Evolutionary conservation across 495 filamentous ascomycete genomes (phyloP).

Genomic region (Umbilicaria muhlenbergii): DNA sequence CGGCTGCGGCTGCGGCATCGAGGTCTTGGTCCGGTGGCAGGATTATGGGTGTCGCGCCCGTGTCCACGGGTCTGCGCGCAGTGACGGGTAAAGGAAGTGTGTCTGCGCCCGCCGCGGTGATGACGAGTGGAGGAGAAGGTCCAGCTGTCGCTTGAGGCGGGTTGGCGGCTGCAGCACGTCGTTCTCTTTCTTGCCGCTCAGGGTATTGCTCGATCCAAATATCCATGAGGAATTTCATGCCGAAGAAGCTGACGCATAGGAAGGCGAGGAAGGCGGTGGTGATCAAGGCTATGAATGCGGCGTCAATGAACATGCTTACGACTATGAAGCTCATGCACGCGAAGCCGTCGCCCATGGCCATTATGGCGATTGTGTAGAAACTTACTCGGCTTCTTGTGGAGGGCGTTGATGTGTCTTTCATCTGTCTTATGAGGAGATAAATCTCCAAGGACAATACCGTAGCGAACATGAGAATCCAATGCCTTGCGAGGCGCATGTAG

Average conservation of each 20-base stretch:
- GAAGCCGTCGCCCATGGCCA: slow-evolving; percentile 77
- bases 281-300: slow-evolving; percentile 53
- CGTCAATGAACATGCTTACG: slow-evolving; percentile 43
- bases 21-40: slow-evolving; percentile 75
- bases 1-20: slow-evolving; percentile 34
- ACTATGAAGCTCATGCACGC: slow-evolving; percentile 44
- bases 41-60: slow-evolving; percentile 50
- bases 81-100: slow-evolving; percentile 50
- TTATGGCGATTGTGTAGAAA: slow-evolving; percentile 70
- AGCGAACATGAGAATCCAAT: slow-evolving; percentile 51
- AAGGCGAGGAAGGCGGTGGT: slow-evolving; percentile 56
- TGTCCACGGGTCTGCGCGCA: slow-evolving; percentile 28
- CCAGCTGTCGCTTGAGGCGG: slow-evolving; percentile 15
- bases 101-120: slow-evolving; percentile 19
- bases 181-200: slow-evolving; percentile 47
- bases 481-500: slow-evolving; percentile 47
- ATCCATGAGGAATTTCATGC: slow-evolving; percentile 73
- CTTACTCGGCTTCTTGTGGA: slow-evolving; percentile 84
- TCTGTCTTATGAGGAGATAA: slow-evolving; percentile 60
- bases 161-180: slow-evolving; percentile 13
- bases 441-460: slow-evolving; percentile 53
- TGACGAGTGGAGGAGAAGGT: slow-evolving; percentile 4
- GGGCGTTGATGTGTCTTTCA: slow-evolving; percentile 86
- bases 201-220: slow-evolving; percentile 80
- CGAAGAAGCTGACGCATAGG: slow-evolving; percentile 55